Evolutionary conservation across 257 asterid genomes (phyloP).

Genomic region (Fraxinus americana): DNA sequence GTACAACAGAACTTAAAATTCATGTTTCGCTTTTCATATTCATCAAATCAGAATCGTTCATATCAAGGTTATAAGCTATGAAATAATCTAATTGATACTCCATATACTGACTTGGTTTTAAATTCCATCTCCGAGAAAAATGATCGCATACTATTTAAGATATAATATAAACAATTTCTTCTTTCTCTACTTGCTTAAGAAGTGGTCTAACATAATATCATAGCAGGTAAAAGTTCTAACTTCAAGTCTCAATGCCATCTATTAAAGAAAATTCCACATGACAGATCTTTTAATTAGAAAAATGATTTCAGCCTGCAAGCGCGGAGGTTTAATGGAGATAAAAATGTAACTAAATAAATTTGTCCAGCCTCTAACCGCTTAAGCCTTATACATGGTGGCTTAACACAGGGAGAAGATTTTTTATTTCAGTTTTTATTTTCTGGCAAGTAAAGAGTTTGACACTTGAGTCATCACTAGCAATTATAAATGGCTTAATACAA

Average conservation of each 20-base stretch:
- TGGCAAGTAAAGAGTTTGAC: not conserved
- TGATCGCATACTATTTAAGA: not conserved
- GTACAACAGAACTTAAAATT: not conserved
- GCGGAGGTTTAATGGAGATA: not conserved
- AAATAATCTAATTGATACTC: not conserved
- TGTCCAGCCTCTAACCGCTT: not conserved
- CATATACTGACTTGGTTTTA: not conserved
- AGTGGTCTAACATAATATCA: not conserved
- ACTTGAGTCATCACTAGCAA: not conserved
- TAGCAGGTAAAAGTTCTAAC: not conserved
- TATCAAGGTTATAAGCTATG: not conserved
- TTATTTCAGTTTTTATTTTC: not conserved
- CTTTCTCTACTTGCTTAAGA: not conserved
- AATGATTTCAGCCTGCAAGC: not conserved
- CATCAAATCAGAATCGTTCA: not conserved
- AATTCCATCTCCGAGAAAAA: not conserved
- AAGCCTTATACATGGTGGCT: not conserved
- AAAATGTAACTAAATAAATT: not conserved
- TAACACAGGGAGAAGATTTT: not conserved
- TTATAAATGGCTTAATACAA: not conserved
- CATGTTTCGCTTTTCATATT: constrained; percentile 2
- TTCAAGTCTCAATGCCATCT: not conserved
- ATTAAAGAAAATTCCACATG: not conserved
- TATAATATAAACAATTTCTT: not conserved
- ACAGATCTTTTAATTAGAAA: not conserved